Evolutionary conservation across 2,329 filamentous ascomycete genomes (phyloP).

Genomic region (Trichoderma sp.): DNA sequence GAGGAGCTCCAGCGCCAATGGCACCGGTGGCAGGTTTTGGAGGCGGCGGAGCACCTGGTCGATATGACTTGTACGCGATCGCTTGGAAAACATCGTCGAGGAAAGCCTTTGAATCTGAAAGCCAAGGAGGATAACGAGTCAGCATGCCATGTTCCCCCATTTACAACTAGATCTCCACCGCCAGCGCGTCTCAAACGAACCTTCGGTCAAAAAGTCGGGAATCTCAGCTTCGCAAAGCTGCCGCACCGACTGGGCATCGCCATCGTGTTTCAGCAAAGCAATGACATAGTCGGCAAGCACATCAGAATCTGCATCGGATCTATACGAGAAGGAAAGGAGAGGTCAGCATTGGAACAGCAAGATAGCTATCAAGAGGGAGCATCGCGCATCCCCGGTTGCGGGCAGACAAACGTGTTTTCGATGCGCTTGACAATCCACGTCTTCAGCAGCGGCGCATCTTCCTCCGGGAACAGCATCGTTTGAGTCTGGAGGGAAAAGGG

Average conservation of each 20-base stretch:
- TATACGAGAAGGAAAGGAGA: conserved; percentile 32
- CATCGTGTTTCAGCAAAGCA: conserved; percentile 69
- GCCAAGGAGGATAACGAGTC: background rate
- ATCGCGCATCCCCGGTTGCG: background rate
- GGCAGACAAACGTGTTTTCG: conserved; percentile 63
- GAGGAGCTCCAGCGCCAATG: background rate
- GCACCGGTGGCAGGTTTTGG: conserved; percentile 26
- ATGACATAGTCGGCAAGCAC: conserved; percentile 84
- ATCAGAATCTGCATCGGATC: conserved; percentile 76
- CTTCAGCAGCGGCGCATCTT: conserved; percentile 63
- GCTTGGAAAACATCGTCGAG: conserved; percentile 69
- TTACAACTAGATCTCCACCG: background rate
- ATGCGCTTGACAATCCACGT: conserved; percentile 75
- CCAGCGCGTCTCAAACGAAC: conserved; percentile 30
- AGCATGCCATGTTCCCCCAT: background rate
- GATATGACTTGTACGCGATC: conserved; percentile 60
- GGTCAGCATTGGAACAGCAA: background rate
- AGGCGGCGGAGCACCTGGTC: conserved; percentile 51
- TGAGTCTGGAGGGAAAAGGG: background rate
- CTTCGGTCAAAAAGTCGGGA: conserved; percentile 70
- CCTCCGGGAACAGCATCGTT: conserved; percentile 61
- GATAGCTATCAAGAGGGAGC: background rate
- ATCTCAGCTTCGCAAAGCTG: conserved; percentile 69
- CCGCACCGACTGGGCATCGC: conserved; percentile 60
- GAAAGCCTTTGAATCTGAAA: conserved; percentile 47